These are phyloP conservation scores for Kregervanrija delftensis DNA, from an alignment of 805 yeast genomes.

Conservation along the genomic window DNA sequence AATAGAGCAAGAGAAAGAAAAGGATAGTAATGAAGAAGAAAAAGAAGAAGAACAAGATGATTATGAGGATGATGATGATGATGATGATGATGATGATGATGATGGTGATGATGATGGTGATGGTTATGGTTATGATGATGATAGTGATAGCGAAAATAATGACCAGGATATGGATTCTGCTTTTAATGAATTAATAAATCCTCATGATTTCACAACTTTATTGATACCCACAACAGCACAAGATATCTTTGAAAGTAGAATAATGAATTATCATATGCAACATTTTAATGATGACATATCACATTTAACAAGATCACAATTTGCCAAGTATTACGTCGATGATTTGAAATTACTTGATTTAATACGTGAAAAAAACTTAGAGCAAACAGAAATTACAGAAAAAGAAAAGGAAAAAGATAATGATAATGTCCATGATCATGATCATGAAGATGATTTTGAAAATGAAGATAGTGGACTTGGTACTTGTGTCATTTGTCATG, in stretches of 20 bases:
- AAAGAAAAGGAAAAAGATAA: background rate
- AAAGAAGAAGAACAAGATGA: background rate
- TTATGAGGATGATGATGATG: background rate
- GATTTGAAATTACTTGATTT: slow-evolving; percentile 23
- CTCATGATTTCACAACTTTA: slow-evolving; percentile 19
- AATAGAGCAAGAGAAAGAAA: background rate
- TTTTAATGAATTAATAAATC: slow-evolving; percentile 15
- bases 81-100: slow-evolving; percentile 3
- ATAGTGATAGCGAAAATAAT: background rate
- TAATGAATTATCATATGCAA: slow-evolving; percentile 24
- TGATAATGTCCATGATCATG: background rate
- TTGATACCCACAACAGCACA: slow-evolving; percentile 21
- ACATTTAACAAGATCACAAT: slow-evolving; percentile 24
- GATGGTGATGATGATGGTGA: slow-evolving; percentile 5
- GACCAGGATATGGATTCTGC: background rate
- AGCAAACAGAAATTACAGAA: background rate
- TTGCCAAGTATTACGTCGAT: slow-evolving; percentile 16
- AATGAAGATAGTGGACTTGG: slow-evolving; percentile 30
- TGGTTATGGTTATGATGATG: slow-evolving; percentile 2
- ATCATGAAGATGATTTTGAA: slow-evolving; percentile 24
- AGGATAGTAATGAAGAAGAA: background rate
- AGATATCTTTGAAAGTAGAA: slow-evolving; percentile 20
- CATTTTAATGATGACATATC: slow-evolving; percentile 1
- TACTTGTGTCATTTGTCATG: slow-evolving; percentile 77
- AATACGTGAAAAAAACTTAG: slow-evolving; percentile 16